Evolutionary conservation across 2,329 filamentous ascomycete genomes (phyloP).

Genomic region (Diaporthe destruens): DNA sequence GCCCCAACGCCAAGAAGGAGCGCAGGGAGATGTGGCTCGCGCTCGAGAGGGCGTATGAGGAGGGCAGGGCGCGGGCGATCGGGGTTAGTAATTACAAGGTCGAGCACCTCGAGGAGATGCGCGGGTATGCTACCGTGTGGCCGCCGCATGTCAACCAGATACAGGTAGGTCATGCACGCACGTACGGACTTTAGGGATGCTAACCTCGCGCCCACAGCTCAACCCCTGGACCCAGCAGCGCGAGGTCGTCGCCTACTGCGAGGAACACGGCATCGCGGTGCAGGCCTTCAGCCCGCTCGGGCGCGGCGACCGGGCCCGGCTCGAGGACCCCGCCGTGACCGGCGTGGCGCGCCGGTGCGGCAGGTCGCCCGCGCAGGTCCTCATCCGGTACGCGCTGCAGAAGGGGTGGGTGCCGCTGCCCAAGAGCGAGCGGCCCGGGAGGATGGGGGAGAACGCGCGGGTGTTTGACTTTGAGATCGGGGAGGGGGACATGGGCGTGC

Average conservation of each 20-base stretch:
- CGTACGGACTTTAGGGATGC: neutral
- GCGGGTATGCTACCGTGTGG: conserved; percentile 26
- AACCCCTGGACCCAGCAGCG: conserved; percentile 77
- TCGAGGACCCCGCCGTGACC: conserved; percentile 68
- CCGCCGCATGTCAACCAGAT: conserved; percentile 37
- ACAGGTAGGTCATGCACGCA: neutral
- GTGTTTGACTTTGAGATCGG: conserved; percentile 72
- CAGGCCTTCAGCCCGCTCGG: conserved; percentile 68
- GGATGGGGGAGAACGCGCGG: conserved; percentile 71
- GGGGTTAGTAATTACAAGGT: conserved; percentile 33
- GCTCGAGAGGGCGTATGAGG: conserved; percentile 24
- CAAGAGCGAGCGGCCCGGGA: conserved; percentile 71
- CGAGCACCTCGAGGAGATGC: conserved; percentile 33
- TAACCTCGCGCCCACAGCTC: conserved; percentile 49
- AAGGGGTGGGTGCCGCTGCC: conserved; percentile 77
- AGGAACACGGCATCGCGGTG: conserved; percentile 62
- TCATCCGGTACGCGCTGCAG: conserved; percentile 78
- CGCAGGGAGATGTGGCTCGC: conserved; percentile 34
- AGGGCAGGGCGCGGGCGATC: conserved; percentile 20
- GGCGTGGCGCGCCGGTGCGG: conserved; percentile 69
- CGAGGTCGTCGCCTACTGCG: conserved; percentile 68
- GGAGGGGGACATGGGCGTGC: conserved; percentile 65
- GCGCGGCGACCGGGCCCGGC: conserved; percentile 73
- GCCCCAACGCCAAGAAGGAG: neutral
- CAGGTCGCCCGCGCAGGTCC: conserved; percentile 73